Conservation (phyloP, 2,329 filamentous ascomycete genomes). For the Epichloe hybrida region DNA sequence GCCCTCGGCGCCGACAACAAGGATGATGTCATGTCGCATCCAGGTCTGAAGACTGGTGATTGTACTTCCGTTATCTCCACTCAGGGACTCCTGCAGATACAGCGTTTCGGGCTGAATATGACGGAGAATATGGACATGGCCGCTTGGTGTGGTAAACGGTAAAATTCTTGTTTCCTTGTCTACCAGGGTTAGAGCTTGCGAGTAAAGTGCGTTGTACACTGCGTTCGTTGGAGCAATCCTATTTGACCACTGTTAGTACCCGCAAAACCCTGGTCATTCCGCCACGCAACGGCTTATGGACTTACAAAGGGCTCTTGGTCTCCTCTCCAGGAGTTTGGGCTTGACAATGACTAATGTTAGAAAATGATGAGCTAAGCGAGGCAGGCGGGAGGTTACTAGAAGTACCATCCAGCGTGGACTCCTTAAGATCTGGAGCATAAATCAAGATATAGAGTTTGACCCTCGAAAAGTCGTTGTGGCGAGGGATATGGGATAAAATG, state of each 20-base stretch:
- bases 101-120: slow-evolving; percentile 76
- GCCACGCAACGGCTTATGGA: slow-evolving; percentile 4
- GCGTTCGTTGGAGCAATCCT: slow-evolving; percentile 29
- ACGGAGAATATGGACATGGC: slow-evolving; percentile 74
- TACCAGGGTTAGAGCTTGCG: slow-evolving; percentile 65
- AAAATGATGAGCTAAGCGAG: slow-evolving; percentile 70
- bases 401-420: slow-evolving; percentile 39
- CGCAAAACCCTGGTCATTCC: not conserved
- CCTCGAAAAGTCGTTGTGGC: slow-evolving; percentile 57
- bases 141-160: slow-evolving; percentile 72
- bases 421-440: slow-evolving; percentile 70
- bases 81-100: slow-evolving; percentile 76
- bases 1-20: slow-evolving; percentile 70
- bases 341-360: slow-evolving; percentile 68
- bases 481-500: slow-evolving; percentile 78
- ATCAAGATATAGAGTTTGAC: slow-evolving; percentile 79
- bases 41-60: slow-evolving; percentile 58
- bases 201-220: slow-evolving; percentile 66
- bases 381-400: slow-evolving; percentile 43
- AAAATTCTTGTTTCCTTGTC: slow-evolving; percentile 78
- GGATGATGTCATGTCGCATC: slow-evolving; percentile 57
- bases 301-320: slow-evolving; percentile 42
- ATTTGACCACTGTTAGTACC: not conserved
- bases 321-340: slow-evolving; percentile 55
- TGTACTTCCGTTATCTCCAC: slow-evolving; percentile 58